These are phyloP conservation scores for Phytopythium cucurbitacearum DNA, from an alignment of 352 stramenopile genomes.

Conservation along the genomic window DNA sequence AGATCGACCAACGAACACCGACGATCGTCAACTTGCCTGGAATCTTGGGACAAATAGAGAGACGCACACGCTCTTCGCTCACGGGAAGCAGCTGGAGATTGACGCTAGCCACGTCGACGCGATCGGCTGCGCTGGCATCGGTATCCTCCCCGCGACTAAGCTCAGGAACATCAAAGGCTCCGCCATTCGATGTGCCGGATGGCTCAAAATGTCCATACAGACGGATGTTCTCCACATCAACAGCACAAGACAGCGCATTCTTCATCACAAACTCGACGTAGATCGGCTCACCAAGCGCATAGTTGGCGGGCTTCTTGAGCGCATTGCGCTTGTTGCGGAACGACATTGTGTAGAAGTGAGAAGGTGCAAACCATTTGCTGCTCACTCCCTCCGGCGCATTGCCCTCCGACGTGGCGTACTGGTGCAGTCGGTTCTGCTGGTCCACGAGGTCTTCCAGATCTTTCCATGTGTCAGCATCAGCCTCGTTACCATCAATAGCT, in stretches of 20 bases:
- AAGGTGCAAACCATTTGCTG: constrained; percentile 41
- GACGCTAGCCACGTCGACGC: constrained; percentile 60
- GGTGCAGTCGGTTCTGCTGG: constrained; percentile 64
- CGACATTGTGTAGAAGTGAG: constrained; percentile 41
- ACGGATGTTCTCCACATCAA: constrained; percentile 79
- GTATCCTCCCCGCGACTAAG: background rate
- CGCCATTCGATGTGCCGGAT: constrained; percentile 3
- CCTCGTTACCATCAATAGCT: constrained; percentile 62
- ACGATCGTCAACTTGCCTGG: constrained; percentile 56
- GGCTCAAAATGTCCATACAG: constrained; percentile 72
- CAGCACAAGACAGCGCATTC: constrained; percentile 77
- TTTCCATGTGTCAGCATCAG: constrained; percentile 56
- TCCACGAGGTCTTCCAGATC: constrained; percentile 45
- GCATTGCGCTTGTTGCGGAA: constrained; percentile 53
- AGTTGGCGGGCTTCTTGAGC: constrained; percentile 48
- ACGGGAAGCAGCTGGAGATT: constrained; percentile 72
- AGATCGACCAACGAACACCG: constrained; percentile 82
- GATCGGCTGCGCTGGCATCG: constrained; percentile 6
- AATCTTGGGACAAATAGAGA: constrained; percentile 57
- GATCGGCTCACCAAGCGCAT: constrained; percentile 68
- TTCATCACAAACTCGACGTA: constrained; percentile 89
- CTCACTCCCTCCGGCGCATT: background rate
- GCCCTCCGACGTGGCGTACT: constrained; percentile 31
- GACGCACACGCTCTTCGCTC: constrained; percentile 68
- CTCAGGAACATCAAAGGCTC: constrained; percentile 48